Evolutionary conservation across 2,329 filamentous ascomycete genomes (phyloP), one percentile per base, ranked within the genome.

Genomic region (Rachicladosporium sp.): DNA sequence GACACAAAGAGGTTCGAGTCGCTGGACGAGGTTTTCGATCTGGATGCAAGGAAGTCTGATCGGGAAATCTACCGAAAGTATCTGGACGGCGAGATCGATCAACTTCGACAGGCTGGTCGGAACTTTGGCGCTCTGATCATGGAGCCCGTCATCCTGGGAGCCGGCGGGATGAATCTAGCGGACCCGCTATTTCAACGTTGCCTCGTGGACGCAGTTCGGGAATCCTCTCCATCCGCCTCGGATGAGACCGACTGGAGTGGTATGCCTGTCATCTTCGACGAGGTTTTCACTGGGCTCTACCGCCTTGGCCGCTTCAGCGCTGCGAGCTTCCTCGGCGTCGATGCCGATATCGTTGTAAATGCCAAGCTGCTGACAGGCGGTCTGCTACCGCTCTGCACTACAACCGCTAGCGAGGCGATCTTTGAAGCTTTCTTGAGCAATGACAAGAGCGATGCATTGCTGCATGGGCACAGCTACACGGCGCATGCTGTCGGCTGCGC

Each of bases 381-480:
- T 0, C 62, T 91, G 0, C 63, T 93, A 0, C 86, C 85, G 0
- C 72, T 93, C 0, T 85, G 80, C 51, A 73, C 78, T 1, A 93
- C 86, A 0, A 63, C 83, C 3, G 82, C 85, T 0, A 86, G 80
- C 29, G 68, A 86, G 43, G 70, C 69, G 43, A 79, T 93, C 34
- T 91, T 87, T 58, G 54, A 74, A 1, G 74, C 76, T 0, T 93
- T 93, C 53, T 64, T 74, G 9, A 78, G 79, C 38, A 66, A 73
- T 1, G 77, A 85, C 36, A 93, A 91, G 62, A 76, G 74, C 1
- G 82, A 89, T 48, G 85, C 85, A 0, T 61, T 93, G 4, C 65
- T 93, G 3, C 86, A 93, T 50, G 85, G 85, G 0, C 85, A 93
- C 56, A 89, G 82, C 57, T 93, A 93, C 60, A 93, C 85, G 0